These are phyloP conservation scores for Haplographium delicatum DNA, from an alignment of 495 filamentous ascomycete genomes.

Conservation along the genomic window DNA sequence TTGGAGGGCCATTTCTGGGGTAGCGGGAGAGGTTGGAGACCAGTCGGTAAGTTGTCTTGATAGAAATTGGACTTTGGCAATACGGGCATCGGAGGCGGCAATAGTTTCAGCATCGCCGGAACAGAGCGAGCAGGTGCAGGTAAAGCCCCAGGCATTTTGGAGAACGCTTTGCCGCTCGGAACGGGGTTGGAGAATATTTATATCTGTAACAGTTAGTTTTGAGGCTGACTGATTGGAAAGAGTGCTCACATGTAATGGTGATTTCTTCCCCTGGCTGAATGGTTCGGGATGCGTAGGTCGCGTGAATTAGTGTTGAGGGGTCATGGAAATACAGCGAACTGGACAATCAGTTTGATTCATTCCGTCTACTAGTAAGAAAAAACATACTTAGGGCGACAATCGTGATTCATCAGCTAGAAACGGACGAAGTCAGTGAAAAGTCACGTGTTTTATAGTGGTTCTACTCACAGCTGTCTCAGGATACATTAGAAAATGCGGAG, in stretches of 20 bases:
- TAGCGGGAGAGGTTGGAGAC: slow-evolving; percentile 13
- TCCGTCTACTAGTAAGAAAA: neutral
- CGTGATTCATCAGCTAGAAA: slow-evolving; percentile 22
- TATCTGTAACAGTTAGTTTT: slow-evolving; percentile 12
- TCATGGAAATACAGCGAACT: slow-evolving; percentile 22
- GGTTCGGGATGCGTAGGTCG: slow-evolving; percentile 18
- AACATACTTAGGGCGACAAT: slow-evolving; percentile 23
- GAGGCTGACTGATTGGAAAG: neutral
- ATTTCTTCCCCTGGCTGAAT: slow-evolving; percentile 22
- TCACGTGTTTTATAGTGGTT: neutral
- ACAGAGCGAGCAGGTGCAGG: slow-evolving; percentile 18
- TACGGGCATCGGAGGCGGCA: slow-evolving; percentile 10
- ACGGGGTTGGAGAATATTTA: slow-evolving; percentile 17
- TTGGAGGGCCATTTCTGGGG: slow-evolving; percentile 14
- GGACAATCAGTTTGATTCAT: neutral
- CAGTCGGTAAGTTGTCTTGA: slow-evolving; percentile 15
- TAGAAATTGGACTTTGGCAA: slow-evolving; percentile 9
- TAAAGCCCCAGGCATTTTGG: slow-evolving; percentile 13
- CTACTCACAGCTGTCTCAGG: slow-evolving; percentile 22
- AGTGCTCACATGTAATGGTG: slow-evolving; percentile 19
- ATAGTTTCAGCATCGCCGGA: neutral
- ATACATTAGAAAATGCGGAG: slow-evolving; percentile 19
- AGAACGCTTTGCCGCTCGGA: slow-evolving; percentile 10
- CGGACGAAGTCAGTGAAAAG: neutral
- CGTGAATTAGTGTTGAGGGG: slow-evolving; percentile 15